phyloP scores from a whole-genome alignment of 305 asterid genomes.

The Fraxinus paxiana region DNA sequence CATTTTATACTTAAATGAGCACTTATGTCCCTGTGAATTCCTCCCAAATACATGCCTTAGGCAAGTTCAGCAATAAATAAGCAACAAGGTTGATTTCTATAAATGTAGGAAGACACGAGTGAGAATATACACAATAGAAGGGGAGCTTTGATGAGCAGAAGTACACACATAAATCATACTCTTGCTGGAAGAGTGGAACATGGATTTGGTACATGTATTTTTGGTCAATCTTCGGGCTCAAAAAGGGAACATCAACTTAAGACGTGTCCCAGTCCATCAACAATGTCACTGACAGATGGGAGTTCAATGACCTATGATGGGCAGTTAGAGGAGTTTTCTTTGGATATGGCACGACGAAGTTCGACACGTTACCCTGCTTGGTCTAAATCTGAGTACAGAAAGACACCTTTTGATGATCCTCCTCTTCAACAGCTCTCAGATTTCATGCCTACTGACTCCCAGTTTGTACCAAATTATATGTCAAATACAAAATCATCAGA shows the following conservation, averaged over 20 bases:
- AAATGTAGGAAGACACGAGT: slow-evolving; percentile 36
- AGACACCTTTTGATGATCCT: slow-evolving; percentile 21
- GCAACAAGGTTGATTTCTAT: background rate
- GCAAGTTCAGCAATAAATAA: background rate
- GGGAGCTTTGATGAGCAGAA: slow-evolving; percentile 41
- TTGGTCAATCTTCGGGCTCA: slow-evolving; percentile 38
- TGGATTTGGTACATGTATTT: slow-evolving; percentile 27
- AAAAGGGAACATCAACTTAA: slow-evolving; percentile 34
- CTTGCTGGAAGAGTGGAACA: slow-evolving; percentile 36
- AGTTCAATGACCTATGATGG: slow-evolving; percentile 44
- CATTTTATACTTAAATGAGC: background rate
- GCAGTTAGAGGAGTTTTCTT: slow-evolving; percentile 37
- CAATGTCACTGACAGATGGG: slow-evolving; percentile 40
- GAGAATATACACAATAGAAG: slow-evolving; percentile 23
- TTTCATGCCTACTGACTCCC: slow-evolving; percentile 24
- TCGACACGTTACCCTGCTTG: slow-evolving; percentile 28
- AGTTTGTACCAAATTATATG: slow-evolving; percentile 52
- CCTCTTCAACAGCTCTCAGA: slow-evolving; percentile 28
- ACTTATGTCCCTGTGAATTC: background rate
- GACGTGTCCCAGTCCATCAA: slow-evolving; percentile 44
- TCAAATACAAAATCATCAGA: slow-evolving; percentile 58
- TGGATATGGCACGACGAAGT: slow-evolving; percentile 29
- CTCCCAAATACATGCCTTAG: background rate
- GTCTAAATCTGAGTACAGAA: slow-evolving; percentile 31
- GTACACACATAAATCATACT: slow-evolving; percentile 27